Percentiles rank a stretch among this genome's conserved stretches.
These are phyloP conservation scores for Bretziella fagacearum DNA, from an alignment of 2,329 filamentous ascomycete species.

Conservation along the genomic window DNA sequence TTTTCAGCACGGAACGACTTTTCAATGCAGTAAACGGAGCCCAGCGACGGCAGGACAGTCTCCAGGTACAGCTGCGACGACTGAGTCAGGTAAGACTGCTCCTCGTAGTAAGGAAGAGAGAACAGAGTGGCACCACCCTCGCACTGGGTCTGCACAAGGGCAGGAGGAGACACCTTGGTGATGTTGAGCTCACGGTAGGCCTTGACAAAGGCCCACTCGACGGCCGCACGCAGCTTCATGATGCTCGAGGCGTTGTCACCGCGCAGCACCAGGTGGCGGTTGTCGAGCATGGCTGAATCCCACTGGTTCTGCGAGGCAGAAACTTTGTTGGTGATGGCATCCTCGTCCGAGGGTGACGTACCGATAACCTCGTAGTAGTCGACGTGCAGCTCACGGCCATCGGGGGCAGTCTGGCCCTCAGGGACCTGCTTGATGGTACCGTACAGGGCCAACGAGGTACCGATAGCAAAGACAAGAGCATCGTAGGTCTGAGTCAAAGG, in stretches of 20 bases:
- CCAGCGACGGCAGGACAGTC: conserved; percentile 76
- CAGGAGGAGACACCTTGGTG: conserved; percentile 73
- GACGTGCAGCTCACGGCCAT: conserved; percentile 74
- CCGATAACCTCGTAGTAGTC: conserved; percentile 75
- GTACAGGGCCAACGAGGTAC: conserved; percentile 70
- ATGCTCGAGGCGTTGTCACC: conserved; percentile 71
- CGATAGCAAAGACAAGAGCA: conserved; percentile 65
- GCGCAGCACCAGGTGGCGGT: conserved; percentile 70
- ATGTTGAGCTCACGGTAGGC: conserved; percentile 62
- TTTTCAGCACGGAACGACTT: conserved; percentile 98
- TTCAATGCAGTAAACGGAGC: conserved; percentile 94
- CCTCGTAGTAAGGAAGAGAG: conserved; percentile 73
- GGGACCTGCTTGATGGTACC: conserved; percentile 76
- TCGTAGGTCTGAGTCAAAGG: conserved; percentile 84
- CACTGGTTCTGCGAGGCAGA: conserved; percentile 30
- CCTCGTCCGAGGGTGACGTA: conserved; percentile 67
- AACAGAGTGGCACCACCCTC: conserved; percentile 88
- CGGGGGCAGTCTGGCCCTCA: conserved; percentile 58
- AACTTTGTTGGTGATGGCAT: conserved; percentile 72
- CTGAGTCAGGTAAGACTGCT: conserved; percentile 86
- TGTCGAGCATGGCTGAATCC: conserved; percentile 55
- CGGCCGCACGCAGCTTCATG: conserved; percentile 69
- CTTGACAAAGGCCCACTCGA: conserved; percentile 65
- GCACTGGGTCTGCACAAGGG: conserved; percentile 86
- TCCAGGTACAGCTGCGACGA: conserved; percentile 96